Conservation (phyloP, 1,139 yeast species). For the Wickerhamomyces sp. region DNA sequence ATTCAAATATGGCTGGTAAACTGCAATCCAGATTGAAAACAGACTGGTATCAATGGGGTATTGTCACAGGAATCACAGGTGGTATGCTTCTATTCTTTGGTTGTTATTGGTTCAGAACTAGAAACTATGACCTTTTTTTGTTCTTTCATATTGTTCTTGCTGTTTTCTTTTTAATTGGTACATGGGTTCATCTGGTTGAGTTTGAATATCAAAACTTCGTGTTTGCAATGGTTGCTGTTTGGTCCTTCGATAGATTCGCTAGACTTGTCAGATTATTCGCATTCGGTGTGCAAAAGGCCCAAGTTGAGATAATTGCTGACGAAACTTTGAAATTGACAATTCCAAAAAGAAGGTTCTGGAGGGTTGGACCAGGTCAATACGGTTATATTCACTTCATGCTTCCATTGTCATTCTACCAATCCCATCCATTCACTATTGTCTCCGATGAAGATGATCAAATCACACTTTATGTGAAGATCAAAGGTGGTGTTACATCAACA, state of each 20-base stretch:
- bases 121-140: constrained; percentile 58
- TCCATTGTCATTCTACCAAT: constrained; percentile 44
- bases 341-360: constrained; percentile 25
- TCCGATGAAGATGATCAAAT: constrained; percentile 30
- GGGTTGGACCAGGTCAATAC: constrained; percentile 32
- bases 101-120: constrained; percentile 41
- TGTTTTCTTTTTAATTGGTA: constrained; percentile 44
- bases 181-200: constrained; percentile 47
- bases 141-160: constrained; percentile 50
- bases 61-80: constrained; percentile 37
- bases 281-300: constrained; percentile 33
- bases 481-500: constrained; percentile 40
- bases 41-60: constrained; percentile 35
- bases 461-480: constrained; percentile 38
- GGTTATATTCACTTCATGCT: constrained; percentile 35
- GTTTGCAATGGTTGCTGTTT: constrained; percentile 25
- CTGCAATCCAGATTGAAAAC: constrained; percentile 6
- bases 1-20: constrained; percentile 9
- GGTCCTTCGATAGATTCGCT: constrained; percentile 33
- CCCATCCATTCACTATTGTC: constrained; percentile 47
- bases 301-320: constrained; percentile 42
- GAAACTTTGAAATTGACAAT: constrained; percentile 34
- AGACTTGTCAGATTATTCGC: constrained; percentile 25
- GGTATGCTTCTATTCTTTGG: constrained; percentile 40
- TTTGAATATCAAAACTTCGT: constrained; percentile 27